phyloP scores from a whole-genome alignment of 2,329 filamentous ascomycete species.

The Cladosporium sp. region DNA sequence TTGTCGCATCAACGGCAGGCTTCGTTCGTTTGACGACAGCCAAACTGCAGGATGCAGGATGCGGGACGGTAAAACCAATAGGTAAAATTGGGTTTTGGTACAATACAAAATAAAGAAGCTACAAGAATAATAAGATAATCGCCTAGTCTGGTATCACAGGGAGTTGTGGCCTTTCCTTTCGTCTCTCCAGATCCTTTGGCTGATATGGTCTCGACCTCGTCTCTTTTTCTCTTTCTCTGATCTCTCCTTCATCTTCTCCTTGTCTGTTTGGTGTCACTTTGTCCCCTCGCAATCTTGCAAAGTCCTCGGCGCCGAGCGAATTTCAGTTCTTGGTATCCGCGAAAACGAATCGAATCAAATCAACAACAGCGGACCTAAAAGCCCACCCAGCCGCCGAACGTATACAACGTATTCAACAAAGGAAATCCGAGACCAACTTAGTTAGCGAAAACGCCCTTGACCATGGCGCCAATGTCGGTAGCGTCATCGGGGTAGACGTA shows the following conservation, averaged over 20 bases:
- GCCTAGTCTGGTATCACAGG: background rate
- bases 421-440: background rate
- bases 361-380: background rate
- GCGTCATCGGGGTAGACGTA: constrained; percentile 61
- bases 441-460: constrained; percentile 23
- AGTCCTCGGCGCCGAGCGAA: background rate
- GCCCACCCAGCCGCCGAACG: background rate
- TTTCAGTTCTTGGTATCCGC: background rate
- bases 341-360: background rate
- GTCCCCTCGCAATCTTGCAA: background rate
- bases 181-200: background rate
- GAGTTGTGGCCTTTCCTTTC: background rate
- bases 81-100: background rate
- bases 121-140: background rate
- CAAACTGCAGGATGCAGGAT: too few species aligned
- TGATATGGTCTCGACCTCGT: background rate
- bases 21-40: too few species aligned
- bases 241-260: background rate
- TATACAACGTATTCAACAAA: background rate
- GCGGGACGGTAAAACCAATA: too few species aligned
- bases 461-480: constrained; percentile 31
- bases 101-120: background rate
- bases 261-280: background rate
- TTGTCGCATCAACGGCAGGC: too few species aligned
- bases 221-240: background rate